phyloP scores from a whole-genome alignment of 2,329 filamentous ascomycete genomes.

The Aspergillus texensis region DNA sequence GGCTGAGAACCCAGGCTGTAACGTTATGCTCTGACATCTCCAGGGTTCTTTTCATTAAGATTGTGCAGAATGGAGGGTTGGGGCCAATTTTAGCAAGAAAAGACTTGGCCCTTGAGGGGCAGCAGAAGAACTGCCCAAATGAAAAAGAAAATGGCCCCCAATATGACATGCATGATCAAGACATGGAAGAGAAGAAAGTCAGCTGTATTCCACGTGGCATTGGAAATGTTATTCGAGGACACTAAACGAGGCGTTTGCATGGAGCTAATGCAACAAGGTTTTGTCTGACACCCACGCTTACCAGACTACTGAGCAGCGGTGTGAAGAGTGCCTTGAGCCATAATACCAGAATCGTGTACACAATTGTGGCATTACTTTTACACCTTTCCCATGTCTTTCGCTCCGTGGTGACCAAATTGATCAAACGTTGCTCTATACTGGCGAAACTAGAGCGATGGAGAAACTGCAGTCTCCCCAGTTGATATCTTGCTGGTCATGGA shows the following conservation, averaged over 20 bases:
- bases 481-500: background rate
- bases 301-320: background rate
- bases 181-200: background rate
- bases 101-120: background rate
- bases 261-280: background rate
- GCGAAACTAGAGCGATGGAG: accelerated
- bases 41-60: background rate
- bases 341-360: background rate
- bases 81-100: background rate
- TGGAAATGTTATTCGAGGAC: background rate
- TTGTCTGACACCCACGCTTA: background rate
- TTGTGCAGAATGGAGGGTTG: background rate
- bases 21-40: background rate
- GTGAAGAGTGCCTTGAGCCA: background rate
- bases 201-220: background rate
- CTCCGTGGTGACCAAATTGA: too few relatives aligned
- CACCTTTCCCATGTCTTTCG: background rate
- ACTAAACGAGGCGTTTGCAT: background rate
- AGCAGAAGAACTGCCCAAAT: background rate
- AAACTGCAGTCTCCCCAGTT: background rate
- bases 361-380: background rate
- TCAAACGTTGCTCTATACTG: background rate
- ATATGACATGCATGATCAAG: background rate
- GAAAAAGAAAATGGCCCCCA: background rate
- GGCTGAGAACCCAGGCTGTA: background rate